A percentile compares a stretch with the other conserved stretches of the same genome.
phyloP scores from a whole-genome alignment of 1,139 yeast genomes.

The Zygoascus meyerae region DNA sequence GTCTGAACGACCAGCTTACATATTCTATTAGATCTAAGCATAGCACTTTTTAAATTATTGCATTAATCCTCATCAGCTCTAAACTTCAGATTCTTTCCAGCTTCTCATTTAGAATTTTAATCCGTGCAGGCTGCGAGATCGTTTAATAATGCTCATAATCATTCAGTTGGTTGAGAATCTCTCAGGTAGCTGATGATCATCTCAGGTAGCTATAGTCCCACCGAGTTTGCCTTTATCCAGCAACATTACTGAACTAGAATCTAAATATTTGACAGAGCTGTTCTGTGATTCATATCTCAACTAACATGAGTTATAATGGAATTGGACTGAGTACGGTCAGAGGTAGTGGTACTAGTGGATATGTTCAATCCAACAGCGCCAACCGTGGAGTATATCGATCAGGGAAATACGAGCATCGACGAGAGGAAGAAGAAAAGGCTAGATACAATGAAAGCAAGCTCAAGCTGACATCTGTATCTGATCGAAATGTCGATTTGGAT shows the following conservation, averaged over 20 bases:
- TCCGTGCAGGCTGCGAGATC: too few species aligned
- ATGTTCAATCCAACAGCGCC: conserved; percentile 49
- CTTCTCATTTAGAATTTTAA: too few species aligned
- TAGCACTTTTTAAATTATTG: too few species aligned
- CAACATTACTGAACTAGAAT: background rate
- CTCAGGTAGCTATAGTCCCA: background rate
- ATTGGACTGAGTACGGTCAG: conserved; percentile 59
- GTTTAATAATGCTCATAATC: too few species aligned
- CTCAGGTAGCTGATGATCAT: background rate
- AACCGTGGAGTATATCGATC: conserved; percentile 29
- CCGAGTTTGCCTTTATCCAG: background rate
- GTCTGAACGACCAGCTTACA: too few species aligned
- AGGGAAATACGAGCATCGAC: conserved; percentile 37
- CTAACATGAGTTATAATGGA: conserved; percentile 57
- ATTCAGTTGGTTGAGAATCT: too few species aligned
- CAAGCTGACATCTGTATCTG: conserved; percentile 21
- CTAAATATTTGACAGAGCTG: background rate
- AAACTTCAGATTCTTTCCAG: too few species aligned
- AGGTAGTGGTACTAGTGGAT: conserved; percentile 72
- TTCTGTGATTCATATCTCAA: background rate
- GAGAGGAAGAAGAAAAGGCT: conserved; percentile 22
- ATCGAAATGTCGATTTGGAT: conserved; percentile 34
- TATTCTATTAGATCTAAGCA: too few species aligned
- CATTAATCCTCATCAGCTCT: too few species aligned
- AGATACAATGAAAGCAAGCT: conserved; percentile 21